Conservation (phyloP, 2,329 filamentous ascomycete genomes). For the Rhytidhysteron rufulum region DNA sequence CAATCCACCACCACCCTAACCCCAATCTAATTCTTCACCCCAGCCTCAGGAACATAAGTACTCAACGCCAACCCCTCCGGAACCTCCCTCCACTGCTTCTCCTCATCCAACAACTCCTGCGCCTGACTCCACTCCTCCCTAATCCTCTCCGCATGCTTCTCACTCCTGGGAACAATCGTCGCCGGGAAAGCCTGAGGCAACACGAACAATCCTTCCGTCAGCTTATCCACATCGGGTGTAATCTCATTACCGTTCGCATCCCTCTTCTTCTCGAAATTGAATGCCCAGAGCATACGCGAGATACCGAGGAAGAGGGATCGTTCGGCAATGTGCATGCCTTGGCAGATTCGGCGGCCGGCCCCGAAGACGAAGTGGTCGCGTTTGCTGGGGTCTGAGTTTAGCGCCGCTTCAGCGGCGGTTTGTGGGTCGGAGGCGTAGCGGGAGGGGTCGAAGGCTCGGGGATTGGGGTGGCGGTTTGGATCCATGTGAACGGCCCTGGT, state of each 20-base stretch:
- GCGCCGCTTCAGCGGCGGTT: constrained; percentile 23
- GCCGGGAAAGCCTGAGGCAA: constrained; percentile 3
- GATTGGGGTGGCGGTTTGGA: constrained; percentile 10
- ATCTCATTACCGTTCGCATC: not conserved
- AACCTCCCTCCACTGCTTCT: constrained; percentile 6
- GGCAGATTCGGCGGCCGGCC: constrained; percentile 51
- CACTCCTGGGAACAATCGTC: constrained; percentile 4
- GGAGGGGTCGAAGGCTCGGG: constrained; percentile 12
- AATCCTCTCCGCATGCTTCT: constrained; percentile 1
- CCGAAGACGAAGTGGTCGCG: constrained; percentile 51
- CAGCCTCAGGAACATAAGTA: too few species aligned
- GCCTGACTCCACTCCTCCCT: constrained; percentile 5
- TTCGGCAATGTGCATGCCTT: constrained; percentile 31
- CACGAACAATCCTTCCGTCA: constrained; percentile 5
- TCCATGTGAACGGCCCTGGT: constrained; percentile 22
- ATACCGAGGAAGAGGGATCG: constrained; percentile 7
- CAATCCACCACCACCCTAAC: too few species aligned
- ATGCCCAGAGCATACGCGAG: constrained; percentile 7
- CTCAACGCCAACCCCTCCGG: constrained; percentile 4
- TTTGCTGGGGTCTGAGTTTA: constrained; percentile 31
- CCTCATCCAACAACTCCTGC: constrained; percentile 3
- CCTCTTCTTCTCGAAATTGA: constrained; percentile 1
- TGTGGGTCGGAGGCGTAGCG: constrained; percentile 5
- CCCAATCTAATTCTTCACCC: too few species aligned
- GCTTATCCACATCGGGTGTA: not conserved